Percentiles rank a stretch among this genome's conserved stretches.
Conservation (phyloP, 2,329 filamentous ascomycete species). For the Botrytis fabae region DNA sequence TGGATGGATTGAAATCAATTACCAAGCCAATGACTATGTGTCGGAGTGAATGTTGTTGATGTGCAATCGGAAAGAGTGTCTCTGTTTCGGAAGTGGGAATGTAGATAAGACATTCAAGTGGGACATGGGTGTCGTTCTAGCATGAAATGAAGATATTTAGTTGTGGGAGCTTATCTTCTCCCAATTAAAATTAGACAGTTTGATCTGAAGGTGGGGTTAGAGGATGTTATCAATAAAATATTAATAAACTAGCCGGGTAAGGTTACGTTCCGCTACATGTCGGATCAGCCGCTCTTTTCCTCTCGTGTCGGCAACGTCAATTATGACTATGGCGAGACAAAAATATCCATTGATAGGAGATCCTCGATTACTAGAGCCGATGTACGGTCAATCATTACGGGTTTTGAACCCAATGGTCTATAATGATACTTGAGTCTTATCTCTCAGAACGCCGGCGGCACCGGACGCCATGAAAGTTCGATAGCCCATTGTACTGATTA, state of each 20-base stretch:
- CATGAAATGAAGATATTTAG: not conserved
- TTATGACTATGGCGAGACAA: not conserved
- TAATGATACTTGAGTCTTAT: not conserved
- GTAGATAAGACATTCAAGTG: not conserved
- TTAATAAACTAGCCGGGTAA: not conserved
- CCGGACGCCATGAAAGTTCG: not conserved
- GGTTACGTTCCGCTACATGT: not conserved
- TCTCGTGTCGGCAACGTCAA: not conserved
- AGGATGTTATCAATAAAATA: not conserved
- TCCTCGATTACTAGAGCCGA: not conserved
- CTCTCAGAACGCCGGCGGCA: not conserved
- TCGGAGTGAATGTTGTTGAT: constrained; percentile 5
- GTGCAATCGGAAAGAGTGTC: constrained; percentile 1
- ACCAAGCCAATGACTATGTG: not conserved
- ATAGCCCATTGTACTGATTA: not conserved
- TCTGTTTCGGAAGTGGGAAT: constrained; percentile 4
- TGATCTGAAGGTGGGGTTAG: not conserved
- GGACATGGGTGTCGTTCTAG: not conserved
- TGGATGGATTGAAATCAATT: not conserved
- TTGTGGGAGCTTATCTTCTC: not conserved
- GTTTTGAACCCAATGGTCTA: not conserved
- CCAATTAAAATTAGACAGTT: not conserved
- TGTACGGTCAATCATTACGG: not conserved
- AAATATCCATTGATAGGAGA: not conserved
- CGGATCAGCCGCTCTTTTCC: not conserved